Evolutionary conservation across 2,329 filamentous ascomycete genomes (phyloP).

Genomic region (Fusarium chuoi): DNA sequence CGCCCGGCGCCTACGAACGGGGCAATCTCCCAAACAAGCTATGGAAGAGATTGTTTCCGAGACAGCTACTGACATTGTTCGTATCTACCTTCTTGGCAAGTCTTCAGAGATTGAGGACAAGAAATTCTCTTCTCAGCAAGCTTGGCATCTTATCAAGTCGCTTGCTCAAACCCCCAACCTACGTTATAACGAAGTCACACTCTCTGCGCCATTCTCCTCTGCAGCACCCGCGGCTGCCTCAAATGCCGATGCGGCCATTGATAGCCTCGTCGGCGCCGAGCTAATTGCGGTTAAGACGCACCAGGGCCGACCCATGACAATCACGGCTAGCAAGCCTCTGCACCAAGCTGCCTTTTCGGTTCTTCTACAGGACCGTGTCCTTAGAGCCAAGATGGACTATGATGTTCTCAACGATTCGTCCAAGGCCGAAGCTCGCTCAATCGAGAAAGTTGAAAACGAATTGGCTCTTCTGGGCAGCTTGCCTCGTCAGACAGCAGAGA

Average conservation of each 20-base stretch:
- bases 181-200: constrained; percentile 86
- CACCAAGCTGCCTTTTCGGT: constrained; percentile 84
- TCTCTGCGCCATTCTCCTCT: constrained; percentile 77
- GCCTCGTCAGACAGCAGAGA: constrained; percentile 76
- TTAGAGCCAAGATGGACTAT: constrained; percentile 79
- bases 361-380: constrained; percentile 75
- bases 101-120: constrained; percentile 58
- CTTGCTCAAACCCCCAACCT: constrained; percentile 76
- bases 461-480: constrained; percentile 75
- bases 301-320: constrained; percentile 80
- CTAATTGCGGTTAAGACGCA: constrained; percentile 79
- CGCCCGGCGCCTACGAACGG: constrained; percentile 86
- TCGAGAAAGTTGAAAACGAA: constrained; percentile 84
- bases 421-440: constrained; percentile 76
- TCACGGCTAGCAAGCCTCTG: constrained; percentile 86
- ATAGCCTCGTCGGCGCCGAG: constrained; percentile 84
- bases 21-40: constrained; percentile 83
- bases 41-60: constrained; percentile 90
- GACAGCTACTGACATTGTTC: constrained; percentile 88
- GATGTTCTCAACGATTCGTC: constrained; percentile 74
- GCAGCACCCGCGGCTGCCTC: constrained; percentile 50
- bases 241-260: constrained; percentile 79
- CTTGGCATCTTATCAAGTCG: constrained; percentile 86
- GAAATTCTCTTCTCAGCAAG: constrained; percentile 85
- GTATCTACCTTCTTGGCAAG: constrained; percentile 85